Base-by-base conservation (phyloP, 2,329 filamentous ascomycete genomes). In the Pyrenochaeta sp. region DNA sequence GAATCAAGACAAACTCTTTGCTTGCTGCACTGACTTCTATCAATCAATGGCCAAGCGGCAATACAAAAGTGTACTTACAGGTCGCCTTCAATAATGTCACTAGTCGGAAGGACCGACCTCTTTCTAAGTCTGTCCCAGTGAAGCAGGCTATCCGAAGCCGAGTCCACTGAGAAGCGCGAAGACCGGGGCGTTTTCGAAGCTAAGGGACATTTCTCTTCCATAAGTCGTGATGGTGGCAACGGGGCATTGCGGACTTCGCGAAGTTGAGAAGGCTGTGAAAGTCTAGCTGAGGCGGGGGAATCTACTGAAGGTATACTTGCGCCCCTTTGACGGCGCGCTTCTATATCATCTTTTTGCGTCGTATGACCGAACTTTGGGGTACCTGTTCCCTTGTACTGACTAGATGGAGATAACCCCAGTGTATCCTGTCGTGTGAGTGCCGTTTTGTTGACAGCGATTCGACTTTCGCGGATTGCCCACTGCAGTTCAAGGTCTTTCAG, bases 1-100 rank as follows among this genome's bases (percentile, higher is more conserved):
- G 40, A 2, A 71, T 45, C 33, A 64, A 49, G 0, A 72, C 66
- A 23, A 64, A 68, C 1, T 64, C 52, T 10, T 47, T 56, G 32
- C 61, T 67, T 17, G 58, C 36, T 0, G 46, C 47, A 1, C 66
- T 71, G 6, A 1, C 7, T 2, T 2, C 5, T 7, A 11, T 39
- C 15, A 35, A 31, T 40, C 4, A 29, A 11, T n/a, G n/a, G 1
- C 0, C 2, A 10, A 32, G 31, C 18, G n/a, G 15, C n/a, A 30
- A 6, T 6, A 9, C 7, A 15, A 7, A 17, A 3, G 6, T 15
- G 31, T 20, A 55, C 67, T 40, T 44, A 67, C 67, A 69, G 12
- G 2, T 65, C 57, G 4, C 50, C 59, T n/a, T 68, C 61, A 2
- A 69, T 37, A 1, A 55, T 36, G 27, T 66, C 63, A 3, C 29